Base-by-base conservation (phyloP, 306 rosid species). In the Castanospermum australe region DNA sequence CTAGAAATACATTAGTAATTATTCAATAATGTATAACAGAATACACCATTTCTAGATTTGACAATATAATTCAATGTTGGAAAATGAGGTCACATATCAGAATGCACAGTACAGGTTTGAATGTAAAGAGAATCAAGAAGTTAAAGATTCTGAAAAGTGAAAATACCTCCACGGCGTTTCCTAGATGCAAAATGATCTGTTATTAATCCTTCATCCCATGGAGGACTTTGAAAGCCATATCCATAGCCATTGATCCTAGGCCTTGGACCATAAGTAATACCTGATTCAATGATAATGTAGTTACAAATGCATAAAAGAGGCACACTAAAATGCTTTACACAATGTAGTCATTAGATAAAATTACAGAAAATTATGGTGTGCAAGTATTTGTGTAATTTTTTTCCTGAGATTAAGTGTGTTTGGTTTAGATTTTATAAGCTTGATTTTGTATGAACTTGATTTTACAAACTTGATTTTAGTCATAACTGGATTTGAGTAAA, bases 121-220 rank as follows among this genome's bases (percentile, higher is more conserved):
- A 80, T 25, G 20, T 76, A 20, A n/a, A n/a, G n/a, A n/a, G n/a
- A n/a, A 64, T 22, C 18, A 7, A 45, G 13, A 35, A 54, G 39
- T 79, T 71, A 36, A 22, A 79, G 30, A 54, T 63, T 21, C 3
- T 54, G 59, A 28, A n/a, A n/a, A n/a, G n/a, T n/a, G n/a, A n/a
- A 54, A 79, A 12, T 76, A 87, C 91, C 91, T 70, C 84, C 88
- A 18, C 88, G 79, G 2, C 88, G 88, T 79, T 87, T 87, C 60
- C 88, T 82, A 65, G 87, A 82, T 75, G 86, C 77, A 15, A 73
- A 79, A 79, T 79, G 73, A 45, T 84, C 83, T 35, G 79, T 44
- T 38, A 76, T 8, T 60, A 85, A 51, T 42, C 83, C 82, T 30
- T 71, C 77, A 25, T 71, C 56, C 91, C 87, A 87, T 12, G 78